A percentile compares a stretch with the other conserved stretches of the same genome.
Evolutionary conservation across 2,329 filamentous ascomycete species (phyloP).

Genomic region (Ophiostoma ips): DNA sequence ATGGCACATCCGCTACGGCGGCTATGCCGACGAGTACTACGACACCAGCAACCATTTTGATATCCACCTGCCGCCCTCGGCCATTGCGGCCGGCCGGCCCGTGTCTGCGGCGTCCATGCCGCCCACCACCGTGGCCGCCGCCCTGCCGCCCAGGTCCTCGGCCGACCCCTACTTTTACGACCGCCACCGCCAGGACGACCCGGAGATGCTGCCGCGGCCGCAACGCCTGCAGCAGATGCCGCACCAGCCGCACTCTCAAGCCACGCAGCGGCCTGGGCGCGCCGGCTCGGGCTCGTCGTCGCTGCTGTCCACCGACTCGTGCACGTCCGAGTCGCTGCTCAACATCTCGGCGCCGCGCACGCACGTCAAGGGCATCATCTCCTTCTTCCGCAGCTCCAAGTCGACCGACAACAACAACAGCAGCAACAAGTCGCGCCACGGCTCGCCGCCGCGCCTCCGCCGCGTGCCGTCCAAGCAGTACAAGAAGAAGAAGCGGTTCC

Average conservation of each 20-base stretch:
- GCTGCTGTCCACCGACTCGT: slow-evolving; percentile 18
- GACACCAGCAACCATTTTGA: slow-evolving; percentile 5
- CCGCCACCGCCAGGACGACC: background rate
- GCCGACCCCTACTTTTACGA: slow-evolving; percentile 5
- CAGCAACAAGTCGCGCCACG: background rate
- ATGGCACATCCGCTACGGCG: too few relatives aligned
- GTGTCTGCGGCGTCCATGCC: background rate
- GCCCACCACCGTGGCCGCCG: background rate
- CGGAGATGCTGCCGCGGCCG: slow-evolving; percentile 5
- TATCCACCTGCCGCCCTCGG: background rate
- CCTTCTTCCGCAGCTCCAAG: slow-evolving; percentile 17
- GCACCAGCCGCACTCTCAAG: background rate
- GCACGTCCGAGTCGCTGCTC: slow-evolving; percentile 21
- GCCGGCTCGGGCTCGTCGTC: slow-evolving; percentile 19
- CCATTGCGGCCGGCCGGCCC: background rate
- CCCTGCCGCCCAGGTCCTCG: background rate
- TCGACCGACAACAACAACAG: too few relatives aligned
- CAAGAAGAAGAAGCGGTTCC: slow-evolving; percentile 27
- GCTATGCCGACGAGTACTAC: slow-evolving; percentile 10
- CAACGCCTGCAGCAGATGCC: slow-evolving; percentile 13
- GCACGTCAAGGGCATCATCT: slow-evolving; percentile 20
- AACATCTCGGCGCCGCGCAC: slow-evolving; percentile 21
- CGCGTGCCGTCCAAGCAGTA: background rate
- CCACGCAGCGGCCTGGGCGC: too few relatives aligned
- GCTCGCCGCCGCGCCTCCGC: slow-evolving; percentile 1